Base-by-base conservation (phyloP, 2,329 filamentous ascomycete species). In the Botrytis aclada region DNA sequence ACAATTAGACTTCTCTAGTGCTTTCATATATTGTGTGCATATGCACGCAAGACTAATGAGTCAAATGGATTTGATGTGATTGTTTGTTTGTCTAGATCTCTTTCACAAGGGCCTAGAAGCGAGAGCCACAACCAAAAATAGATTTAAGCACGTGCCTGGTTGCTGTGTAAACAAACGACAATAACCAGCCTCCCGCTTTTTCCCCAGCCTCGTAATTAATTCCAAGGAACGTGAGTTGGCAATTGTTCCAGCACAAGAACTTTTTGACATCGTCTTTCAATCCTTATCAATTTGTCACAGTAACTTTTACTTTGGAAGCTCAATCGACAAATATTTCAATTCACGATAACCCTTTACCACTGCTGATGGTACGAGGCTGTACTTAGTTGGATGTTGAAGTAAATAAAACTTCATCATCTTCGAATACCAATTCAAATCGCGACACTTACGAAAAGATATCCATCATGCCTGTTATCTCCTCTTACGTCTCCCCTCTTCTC, bases 381-480 rank as follows among this genome's bases (percentile, higher is more conserved):
- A 51, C 45, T 70, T 62, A 41, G 69, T 51, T 71, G 58, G 69
- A 70, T 70, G 67, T 61, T n/a, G 54, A 69, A 63, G 69, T 70
- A 41, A 54, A 64, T n/a, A 51, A 10, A 71, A 64, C 61, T 65
- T 18, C 43, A 54, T 22, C 65, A 56, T 71, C 69, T 56, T 67
- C 45, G n/a, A 34, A 34, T 29, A 43, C 18, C 62, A 41, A 45
- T 20, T 2, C n/a, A 22, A 65, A 8, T 12, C 2, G 25, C 58
- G 25, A 32, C 18, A 37, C 10, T 18, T 9, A 25, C 54, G 14
- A 34, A 37, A 51, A 54, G 10, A n/a, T 29, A 71, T 66, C 60
- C 60, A 77, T 69, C 63, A 80, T 80, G 79, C 78, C 79, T 60
- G 78, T 78, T 34, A 71, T 80, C n/a, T 74, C 75, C 58, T 73